Base-by-base conservation (phyloP, 352 stramenopile species). In the Globisporangium abappressorium region DNA sequence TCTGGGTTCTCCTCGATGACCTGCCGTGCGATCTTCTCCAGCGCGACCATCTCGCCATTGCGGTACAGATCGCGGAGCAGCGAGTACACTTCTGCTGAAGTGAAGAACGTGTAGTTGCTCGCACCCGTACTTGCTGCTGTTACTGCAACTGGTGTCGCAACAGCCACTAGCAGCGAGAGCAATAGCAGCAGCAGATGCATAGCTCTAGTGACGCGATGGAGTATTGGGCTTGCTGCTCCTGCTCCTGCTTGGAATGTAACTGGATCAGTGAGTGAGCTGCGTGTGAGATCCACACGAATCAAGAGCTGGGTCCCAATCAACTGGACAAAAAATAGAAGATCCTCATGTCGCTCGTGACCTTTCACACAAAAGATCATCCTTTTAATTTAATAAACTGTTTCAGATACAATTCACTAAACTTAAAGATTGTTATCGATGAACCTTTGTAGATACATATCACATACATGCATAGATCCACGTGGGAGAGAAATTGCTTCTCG, bases 1-100 rank as follows among this genome's bases (percentile, higher is more conserved):
- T 71, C 30, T 1, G 71, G 74, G 18, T 89, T 84, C 34, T 82
- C 66, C 3, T 76, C 47, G 47, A 92, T 75, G 7, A 88, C 64
- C 33, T 75, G 62, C 66, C 74, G 56, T 1, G 78, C 76, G 9
- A 74, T 65, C 33, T 70, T 62, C 55, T 81, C 79, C 20, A 93
- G 70, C 57, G 82, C 73, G 36, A 85, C 69, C 65, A 89, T 84
- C 36, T 87, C 76, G 0, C 77, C 72, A 22, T 63, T 66, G 0
- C 20, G 30, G 57, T 92, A 92, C 28, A 90, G 55, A 26, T 66
- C 59, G 0, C 38, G 38, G 30, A 89, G 72, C 43, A 79, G 47
- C 6, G 57, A 53, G 55, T 85, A 66, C 59, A 85, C 73, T 34
- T 85, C 69, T 22, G 62, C 49, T 20, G 64, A 57, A 20, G 69